A percentile compares a stretch with the other conserved stretches of the same genome.
These are phyloP conservation scores for Lactarius psammicola DNA, from an alignment of 768 basidiomycete species.

Conservation along the genomic window DNA sequence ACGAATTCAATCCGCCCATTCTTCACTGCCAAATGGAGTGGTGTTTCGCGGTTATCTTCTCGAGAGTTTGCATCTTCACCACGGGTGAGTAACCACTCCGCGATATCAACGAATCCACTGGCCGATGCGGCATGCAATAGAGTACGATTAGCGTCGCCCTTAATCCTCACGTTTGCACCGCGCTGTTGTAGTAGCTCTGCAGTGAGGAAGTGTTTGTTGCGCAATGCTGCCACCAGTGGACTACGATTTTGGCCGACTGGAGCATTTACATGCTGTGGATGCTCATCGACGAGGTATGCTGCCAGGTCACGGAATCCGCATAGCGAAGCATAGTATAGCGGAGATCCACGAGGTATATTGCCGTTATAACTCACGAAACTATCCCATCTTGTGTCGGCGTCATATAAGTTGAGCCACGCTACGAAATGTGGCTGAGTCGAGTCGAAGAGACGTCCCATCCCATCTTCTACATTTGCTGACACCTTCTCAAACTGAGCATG, in stretches of 20 bases:
- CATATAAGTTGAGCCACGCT: neutral
- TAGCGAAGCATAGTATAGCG: neutral
- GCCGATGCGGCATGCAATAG: neutral
- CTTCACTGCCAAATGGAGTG: neutral
- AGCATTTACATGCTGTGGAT: neutral
- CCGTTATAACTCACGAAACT: neutral
- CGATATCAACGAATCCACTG: neutral
- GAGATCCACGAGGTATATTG: no score
- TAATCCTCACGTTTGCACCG: neutral
- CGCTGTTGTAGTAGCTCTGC: neutral
- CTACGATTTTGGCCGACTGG: neutral
- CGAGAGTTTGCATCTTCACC: neutral
- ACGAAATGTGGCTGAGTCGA: neutral
- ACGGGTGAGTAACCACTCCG: neutral
- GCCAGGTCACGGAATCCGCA: neutral
- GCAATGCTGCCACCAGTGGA: neutral
- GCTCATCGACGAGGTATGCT: neutral
- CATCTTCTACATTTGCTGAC: neutral
- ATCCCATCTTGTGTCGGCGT: neutral
- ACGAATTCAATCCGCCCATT: neutral
- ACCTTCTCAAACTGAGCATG: neutral
- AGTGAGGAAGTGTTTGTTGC: neutral
- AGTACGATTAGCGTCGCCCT: neutral
- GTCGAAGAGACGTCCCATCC: neutral
- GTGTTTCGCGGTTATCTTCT: neutral